These are phyloP conservation scores for Zygotorulaspora chibaensis DNA, from an alignment of 805 yeast genomes.

Conservation along the genomic window DNA sequence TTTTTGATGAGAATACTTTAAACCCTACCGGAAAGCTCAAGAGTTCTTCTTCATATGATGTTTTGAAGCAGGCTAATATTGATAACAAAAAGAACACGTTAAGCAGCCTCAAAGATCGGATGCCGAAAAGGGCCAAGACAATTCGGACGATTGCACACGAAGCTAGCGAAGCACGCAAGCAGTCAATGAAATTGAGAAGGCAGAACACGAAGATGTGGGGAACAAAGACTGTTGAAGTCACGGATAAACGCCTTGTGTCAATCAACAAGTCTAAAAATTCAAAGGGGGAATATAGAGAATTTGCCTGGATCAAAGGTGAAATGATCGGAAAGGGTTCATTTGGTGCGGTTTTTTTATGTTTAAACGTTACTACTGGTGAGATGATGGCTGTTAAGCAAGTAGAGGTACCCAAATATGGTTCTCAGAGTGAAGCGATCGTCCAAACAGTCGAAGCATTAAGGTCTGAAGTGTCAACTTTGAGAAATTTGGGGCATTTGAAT, in stretches of 20 bases:
- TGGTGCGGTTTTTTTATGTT: slow-evolving; percentile 87
- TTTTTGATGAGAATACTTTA: background rate
- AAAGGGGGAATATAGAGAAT: slow-evolving; percentile 71
- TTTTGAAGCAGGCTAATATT: background rate
- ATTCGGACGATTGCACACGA: slow-evolving; percentile 91
- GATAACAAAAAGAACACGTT: slow-evolving; percentile 4
- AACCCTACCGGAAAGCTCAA: background rate
- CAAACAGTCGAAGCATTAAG: slow-evolving; percentile 78
- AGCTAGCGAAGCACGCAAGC: slow-evolving; percentile 61
- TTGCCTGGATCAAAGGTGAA: slow-evolving; percentile 98
- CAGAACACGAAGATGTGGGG: slow-evolving; percentile 98
- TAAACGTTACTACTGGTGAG: slow-evolving; percentile 95
- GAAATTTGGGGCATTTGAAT: slow-evolving; percentile 88
- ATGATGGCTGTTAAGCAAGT: slow-evolving; percentile 99
- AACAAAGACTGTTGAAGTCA: slow-evolving; percentile 83
- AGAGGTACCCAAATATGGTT: slow-evolving; percentile 48
- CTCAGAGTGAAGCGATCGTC: slow-evolving; percentile 41
- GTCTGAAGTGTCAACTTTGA: slow-evolving; percentile 89
- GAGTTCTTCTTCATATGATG: background rate
- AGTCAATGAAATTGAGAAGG: slow-evolving; percentile 47
- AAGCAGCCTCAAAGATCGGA: slow-evolving; percentile 5
- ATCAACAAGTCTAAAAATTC: slow-evolving; percentile 62
- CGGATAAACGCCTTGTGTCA: slow-evolving; percentile 63
- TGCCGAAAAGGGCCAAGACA: slow-evolving; percentile 74
- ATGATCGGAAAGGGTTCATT: slow-evolving; percentile 94